These are phyloP conservation scores for Ustilago hordei DNA, from an alignment of 1,284 basidiomycete genomes.

Conservation along the genomic window DNA sequence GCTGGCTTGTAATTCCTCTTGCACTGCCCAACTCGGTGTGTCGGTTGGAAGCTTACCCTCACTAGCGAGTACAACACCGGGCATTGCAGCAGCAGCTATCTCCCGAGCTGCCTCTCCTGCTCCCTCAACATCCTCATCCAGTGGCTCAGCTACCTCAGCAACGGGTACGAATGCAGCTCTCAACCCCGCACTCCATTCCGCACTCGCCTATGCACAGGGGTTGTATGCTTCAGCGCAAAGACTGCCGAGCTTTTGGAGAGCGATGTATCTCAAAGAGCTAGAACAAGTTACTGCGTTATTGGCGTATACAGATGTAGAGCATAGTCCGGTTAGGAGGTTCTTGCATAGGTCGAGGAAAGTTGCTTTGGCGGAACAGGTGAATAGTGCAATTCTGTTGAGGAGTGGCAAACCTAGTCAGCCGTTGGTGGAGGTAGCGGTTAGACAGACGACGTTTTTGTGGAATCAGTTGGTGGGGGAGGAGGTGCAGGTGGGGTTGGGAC, in stretches of 20 bases:
- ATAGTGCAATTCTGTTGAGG: slow-evolving; percentile 78
- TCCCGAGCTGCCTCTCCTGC: slow-evolving; percentile 59
- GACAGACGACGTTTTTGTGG: slow-evolving; percentile 61
- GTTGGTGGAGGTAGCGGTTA: slow-evolving; percentile 60
- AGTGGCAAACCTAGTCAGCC: slow-evolving; percentile 61
- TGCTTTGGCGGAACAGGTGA: slow-evolving; percentile 84
- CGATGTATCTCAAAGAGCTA: slow-evolving; percentile 78
- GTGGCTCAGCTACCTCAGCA: slow-evolving; percentile 47
- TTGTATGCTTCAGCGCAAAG: slow-evolving; percentile 56
- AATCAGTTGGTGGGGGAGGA: slow-evolving; percentile 41
- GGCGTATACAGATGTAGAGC: slow-evolving; percentile 80
- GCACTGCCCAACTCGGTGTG: slow-evolving; percentile 8
- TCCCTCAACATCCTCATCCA: slow-evolving; percentile 51
- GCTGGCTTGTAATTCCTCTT: slow-evolving; percentile 12
- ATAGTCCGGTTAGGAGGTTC: slow-evolving; percentile 78
- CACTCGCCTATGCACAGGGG: slow-evolving; percentile 55
- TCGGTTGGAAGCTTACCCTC: slow-evolving; percentile 28
- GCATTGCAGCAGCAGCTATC: slow-evolving; percentile 45
- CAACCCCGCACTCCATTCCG: slow-evolving; percentile 53
- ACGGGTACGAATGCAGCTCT: slow-evolving; percentile 30
- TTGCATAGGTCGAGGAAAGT: slow-evolving; percentile 79
- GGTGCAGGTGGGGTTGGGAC: slow-evolving; percentile 37
- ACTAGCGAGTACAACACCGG: slow-evolving; percentile 43
- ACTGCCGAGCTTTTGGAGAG: slow-evolving; percentile 59
- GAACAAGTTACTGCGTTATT: slow-evolving; percentile 79